Evolutionary conservation across 169 alveolate genomes (phyloP), one percentile per base, ranked within the genome.

Genomic region (Miamiensis avidus): DNA sequence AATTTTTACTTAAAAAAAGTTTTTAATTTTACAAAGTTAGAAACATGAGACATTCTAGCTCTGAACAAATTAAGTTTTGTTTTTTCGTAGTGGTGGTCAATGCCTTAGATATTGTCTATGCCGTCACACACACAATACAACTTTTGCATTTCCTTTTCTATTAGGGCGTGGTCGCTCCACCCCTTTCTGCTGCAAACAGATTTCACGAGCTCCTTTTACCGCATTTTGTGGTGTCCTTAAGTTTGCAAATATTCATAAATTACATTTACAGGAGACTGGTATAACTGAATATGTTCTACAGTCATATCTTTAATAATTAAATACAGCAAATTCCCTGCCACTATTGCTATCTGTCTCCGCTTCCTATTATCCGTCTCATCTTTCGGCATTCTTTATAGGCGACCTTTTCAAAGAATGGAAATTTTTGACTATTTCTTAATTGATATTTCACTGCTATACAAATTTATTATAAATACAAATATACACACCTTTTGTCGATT

Each of bases 301-400:
- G 34, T 29, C 0, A 31, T 16, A n/a, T 79, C 84, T 20, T 65
- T 79, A 28, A 79, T 34, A 0, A 79, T 27, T 33, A 79, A 34
- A 79, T 49, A 79, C 20, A 79, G 28, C 0, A 79, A 34, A 79
- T 79, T 79, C 29, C 64, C 64, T 16, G 64, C 1, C 33, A 79
- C 64, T 29, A 34, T 49, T 16, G 29, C 64, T 0, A 65, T 79
- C 28, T 79, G 30, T 16, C 65, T 49, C 65, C 29, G n/a, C 25
- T 79, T 81, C 90, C 29, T 79, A 76, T 31, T 86, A 31, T 29
- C 73, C 74, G 78, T 81, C 79, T 49, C 90, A 79, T 85, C 83
- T 34, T 85, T 85, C 72, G n/a, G 83, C 82, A n/a, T n/a, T n/a
- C n/a, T n/a, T 75, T 79, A 64, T 4, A 85, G 33, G 30, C 86